These are phyloP conservation scores for Serendipita sp. DNA, from an alignment of 768 basidiomycete genomes.

Conservation along the genomic window DNA sequence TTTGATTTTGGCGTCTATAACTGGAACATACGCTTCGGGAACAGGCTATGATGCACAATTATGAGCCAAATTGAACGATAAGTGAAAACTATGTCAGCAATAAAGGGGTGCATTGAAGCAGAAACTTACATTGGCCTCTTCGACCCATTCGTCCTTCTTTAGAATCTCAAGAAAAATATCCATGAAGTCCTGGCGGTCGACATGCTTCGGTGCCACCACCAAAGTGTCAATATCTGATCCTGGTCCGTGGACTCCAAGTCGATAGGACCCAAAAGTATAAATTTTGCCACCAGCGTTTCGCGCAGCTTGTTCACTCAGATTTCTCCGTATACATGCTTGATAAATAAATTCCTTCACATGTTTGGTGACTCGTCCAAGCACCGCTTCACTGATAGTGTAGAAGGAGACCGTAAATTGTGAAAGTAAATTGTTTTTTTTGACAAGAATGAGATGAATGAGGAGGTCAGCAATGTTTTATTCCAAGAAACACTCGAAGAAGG, in stretches of 20 bases:
- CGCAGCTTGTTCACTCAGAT: slow-evolving; percentile 78
- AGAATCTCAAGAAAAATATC: slow-evolving; percentile 82
- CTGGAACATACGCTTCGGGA: slow-evolving; percentile 90
- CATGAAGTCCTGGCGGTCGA: slow-evolving; percentile 92
- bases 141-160: slow-evolving; percentile 60
- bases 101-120: not conserved
- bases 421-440: not conserved
- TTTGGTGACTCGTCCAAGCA: slow-evolving; percentile 75
- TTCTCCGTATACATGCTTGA: slow-evolving; percentile 57
- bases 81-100: not conserved
- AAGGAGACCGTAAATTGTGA: not conserved
- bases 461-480: not conserved
- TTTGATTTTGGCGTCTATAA: slow-evolving; percentile 79
- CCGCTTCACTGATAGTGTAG: slow-evolving; percentile 53
- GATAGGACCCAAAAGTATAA: slow-evolving; percentile 97
- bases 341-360: slow-evolving; percentile 89
- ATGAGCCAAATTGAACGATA: not conserved
- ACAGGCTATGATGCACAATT: slow-evolving; percentile 46
- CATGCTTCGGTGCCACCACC: slow-evolving; percentile 92
- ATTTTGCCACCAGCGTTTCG: slow-evolving; percentile 91
- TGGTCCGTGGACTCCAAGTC: slow-evolving; percentile 92
- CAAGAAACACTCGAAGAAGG: not conserved
- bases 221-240: slow-evolving; percentile 97
- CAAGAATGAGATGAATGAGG: not conserved
- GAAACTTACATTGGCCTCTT: slow-evolving; percentile 71